A percentile compares a stretch with the other conserved stretches of the same genome.
Conservation (phyloP, 2,329 filamentous ascomycete genomes). For the Neofusicoccum kwambonambiense region DNA sequence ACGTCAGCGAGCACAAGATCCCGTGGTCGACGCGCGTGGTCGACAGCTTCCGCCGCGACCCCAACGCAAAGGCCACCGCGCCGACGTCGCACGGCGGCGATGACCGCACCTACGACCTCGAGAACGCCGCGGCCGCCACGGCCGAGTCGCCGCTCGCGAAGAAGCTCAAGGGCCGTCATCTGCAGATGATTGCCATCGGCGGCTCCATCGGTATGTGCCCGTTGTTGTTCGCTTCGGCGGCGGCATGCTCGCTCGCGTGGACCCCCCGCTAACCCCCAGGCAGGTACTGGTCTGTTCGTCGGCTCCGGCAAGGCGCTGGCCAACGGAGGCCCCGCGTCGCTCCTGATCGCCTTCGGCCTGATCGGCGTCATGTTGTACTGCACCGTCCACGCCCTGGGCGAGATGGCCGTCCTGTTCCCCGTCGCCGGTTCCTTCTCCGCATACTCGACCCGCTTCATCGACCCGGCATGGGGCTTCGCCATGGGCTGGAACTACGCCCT, state of each 20-base stretch:
- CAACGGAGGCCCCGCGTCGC: slow-evolving; percentile 37
- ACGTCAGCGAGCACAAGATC: slow-evolving; percentile 33
- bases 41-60: slow-evolving; percentile 41
- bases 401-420: slow-evolving; percentile 89
- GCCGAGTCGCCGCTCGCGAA: slow-evolving; percentile 68
- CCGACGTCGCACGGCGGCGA: slow-evolving; percentile 49
- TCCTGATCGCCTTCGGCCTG: slow-evolving; percentile 48
- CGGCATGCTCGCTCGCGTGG: not conserved
- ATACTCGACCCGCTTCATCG: slow-evolving; percentile 87
- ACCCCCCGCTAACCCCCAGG: not conserved
- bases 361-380: slow-evolving; percentile 88
- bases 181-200: slow-evolving; percentile 98
- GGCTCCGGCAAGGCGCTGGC: slow-evolving; percentile 57
- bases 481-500: slow-evolving; percentile 97
- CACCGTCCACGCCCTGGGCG: slow-evolving; percentile 86
- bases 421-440: slow-evolving; percentile 90
- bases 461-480: slow-evolving; percentile 91
- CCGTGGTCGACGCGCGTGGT: slow-evolving; percentile 42
- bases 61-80: slow-evolving; percentile 46
- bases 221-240: not conserved
- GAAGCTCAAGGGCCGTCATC: slow-evolving; percentile 58
- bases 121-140: slow-evolving; percentile 17
- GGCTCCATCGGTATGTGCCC: slow-evolving; percentile 64
- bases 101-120: slow-evolving; percentile 46
- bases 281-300: slow-evolving; percentile 70